Evolutionary conservation across 2,329 filamentous ascomycete genomes (phyloP), one percentile per base, ranked within the genome.

Genomic region (Botrytis sinoallii): DNA sequence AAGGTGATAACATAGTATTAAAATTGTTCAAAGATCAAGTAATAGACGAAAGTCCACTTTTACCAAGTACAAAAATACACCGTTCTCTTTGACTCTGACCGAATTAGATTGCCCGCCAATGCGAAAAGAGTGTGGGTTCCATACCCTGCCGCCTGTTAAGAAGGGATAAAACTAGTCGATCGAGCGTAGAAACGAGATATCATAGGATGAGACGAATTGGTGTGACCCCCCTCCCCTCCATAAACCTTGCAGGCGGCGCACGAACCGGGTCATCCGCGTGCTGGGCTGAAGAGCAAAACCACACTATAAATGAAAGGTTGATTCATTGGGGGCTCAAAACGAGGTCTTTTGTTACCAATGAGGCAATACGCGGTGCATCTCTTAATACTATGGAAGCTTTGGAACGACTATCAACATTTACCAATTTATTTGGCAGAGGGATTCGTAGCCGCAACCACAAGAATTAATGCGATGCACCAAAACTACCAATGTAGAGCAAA

Each of bases 311-410:
- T 57, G 38, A 69, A 57, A 69, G 66, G 38, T 42, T 42, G 48
- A n/a, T 69, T 69, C 38, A 69, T 69, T 55, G 22, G n/a, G n/a
- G 38, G 35, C 7, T 25, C 25, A 40, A 55, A 55, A 55, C 20
- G 35, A 42, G 35, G 57, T 18, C 48, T 68, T 68, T 40, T n/a
- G 32, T 68, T 40, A 40, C 65, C 25, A 55, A 68, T 68, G 48
- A 29, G 46, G 46, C n/a, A 68, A 29, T 40, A 68, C 29, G 35
- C 66, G 12, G 35, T 42, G 52, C 48, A 42, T 29, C 29, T 66
- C 44, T 48, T 35, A 48, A 66, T 48, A 66, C 42, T 35, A 44
- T 42, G n/a, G 66, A 69, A 57, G 66, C 48, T 69, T 68, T 69
- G n/a, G 65, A 67, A 67, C 46, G 52, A 52, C 65, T 67, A 55